Percentiles rank a stretch among this genome's conserved stretches.
Conservation (phyloP, 192 early-diverging fungal genomes). For the Entophlyctis luteolus region DNA sequence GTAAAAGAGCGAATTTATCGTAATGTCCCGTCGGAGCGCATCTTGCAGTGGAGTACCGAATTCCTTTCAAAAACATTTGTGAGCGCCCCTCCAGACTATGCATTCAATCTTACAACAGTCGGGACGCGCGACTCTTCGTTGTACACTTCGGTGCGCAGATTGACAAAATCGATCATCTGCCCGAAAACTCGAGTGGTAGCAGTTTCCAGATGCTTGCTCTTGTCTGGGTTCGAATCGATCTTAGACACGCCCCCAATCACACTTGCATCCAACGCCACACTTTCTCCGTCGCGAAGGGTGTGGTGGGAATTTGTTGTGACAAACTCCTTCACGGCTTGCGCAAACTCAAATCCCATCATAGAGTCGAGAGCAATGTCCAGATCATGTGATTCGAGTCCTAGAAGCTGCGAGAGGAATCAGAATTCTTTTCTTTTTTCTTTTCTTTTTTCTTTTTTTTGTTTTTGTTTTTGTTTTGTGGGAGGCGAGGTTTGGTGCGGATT, state of each 20-base stretch:
- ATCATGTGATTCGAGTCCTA: slow-evolving; percentile 81
- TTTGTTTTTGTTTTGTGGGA: background rate
- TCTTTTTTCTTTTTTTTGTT: background rate
- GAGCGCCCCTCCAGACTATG: background rate
- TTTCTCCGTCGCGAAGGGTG: background rate
- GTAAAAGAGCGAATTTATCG: slow-evolving; percentile 97
- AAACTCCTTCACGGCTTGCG: slow-evolving; percentile 64
- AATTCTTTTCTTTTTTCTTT: background rate
- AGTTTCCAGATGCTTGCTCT: slow-evolving; percentile 96
- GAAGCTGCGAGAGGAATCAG: slow-evolving; percentile 50
- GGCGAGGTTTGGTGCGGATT: background rate
- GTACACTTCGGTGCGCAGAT: slow-evolving; percentile 90
- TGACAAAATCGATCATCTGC: slow-evolving; percentile 87
- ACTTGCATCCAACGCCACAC: background rate
- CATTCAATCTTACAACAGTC: slow-evolving; percentile 26
- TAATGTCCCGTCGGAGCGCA: slow-evolving; percentile 90
- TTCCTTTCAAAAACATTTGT: slow-evolving; percentile 20
- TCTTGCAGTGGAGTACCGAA: slow-evolving; percentile 92
- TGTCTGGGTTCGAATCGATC: slow-evolving; percentile 88
- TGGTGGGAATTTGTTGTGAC: background rate
- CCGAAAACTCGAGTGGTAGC: slow-evolving; percentile 82
- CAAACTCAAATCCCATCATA: slow-evolving; percentile 92
- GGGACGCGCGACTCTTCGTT: slow-evolving; percentile 78
- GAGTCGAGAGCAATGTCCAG: slow-evolving; percentile 90
- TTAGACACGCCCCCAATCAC: slow-evolving; percentile 59